Evolutionary conservation across 805 yeast species (phyloP), one percentile per base, ranked within the genome.

Genomic region (Saturnispora besseyi): DNA sequence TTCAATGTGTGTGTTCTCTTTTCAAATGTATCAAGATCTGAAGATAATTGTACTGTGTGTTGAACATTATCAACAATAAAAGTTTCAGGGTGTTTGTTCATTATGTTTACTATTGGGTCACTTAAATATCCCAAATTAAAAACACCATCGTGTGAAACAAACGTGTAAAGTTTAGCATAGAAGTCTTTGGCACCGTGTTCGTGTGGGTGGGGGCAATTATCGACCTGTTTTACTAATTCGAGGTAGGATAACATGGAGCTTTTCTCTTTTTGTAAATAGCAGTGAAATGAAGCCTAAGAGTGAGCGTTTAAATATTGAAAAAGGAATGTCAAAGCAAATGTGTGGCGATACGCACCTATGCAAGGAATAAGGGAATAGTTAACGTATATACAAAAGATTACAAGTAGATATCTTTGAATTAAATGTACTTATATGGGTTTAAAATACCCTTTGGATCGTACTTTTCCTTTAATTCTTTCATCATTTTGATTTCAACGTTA

Each of bases 381-480:
- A 38, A 26, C 9, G 21, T 28, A 28, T 9, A 10, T 28, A n/a
- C 11, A 3, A 5, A 15, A 28, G 15, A 41, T 10, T 26, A 28
- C 11, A 18, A 22, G 31, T 18, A 12, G 12, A 7, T 12, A 43
- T 21, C 18, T 4, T 26, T 3, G 13, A 31, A 31, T 62, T 70
- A 84, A 44, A 89, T 73, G 63, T 90, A 93, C 67, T 91, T 91
- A 73, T 91, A 93, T 26, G 99, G 99, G 65, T 93, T 93, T 76
- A 93, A 67, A 60, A 93, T 93, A 22, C 82, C 85, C 49, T 87
- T 84, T 56, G 97, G 97, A 72, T 93, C 99, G 62, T 79, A 90
- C 57, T 78, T 80, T n/a, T 72, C 58, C 70, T 91, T 93, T 58
- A 93, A 68, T 37, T 80, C 80, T 64, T 82, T 83, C 76, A 93